A percentile compares a stretch with the other conserved stretches of the same genome.
phyloP scores from a whole-genome alignment of 2,329 filamentous ascomycete genomes.

The Rasamsonia emersonii region DNA sequence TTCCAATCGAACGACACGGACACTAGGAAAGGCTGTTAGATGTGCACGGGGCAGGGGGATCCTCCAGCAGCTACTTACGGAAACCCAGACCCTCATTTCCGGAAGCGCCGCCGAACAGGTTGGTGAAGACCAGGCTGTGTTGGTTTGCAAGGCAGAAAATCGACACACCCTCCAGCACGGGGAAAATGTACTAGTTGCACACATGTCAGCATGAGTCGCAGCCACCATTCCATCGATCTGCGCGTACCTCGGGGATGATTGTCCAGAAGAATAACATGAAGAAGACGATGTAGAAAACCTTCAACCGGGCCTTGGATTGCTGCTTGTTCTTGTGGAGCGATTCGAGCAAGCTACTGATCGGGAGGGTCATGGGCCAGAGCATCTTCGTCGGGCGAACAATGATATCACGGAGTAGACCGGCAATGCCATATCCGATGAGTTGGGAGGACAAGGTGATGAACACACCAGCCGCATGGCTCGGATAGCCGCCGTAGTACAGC shows the following conservation, averaged over 20 bases:
- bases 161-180: slow-evolving; percentile 32
- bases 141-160: slow-evolving; percentile 41
- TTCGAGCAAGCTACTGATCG: slow-evolving; percentile 30
- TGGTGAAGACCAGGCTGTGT: slow-evolving; percentile 37
- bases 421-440: slow-evolving; percentile 42
- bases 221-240: too few species aligned
- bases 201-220: too few species aligned
- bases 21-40: slow-evolving; percentile 10
- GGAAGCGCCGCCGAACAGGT: slow-evolving; percentile 43
- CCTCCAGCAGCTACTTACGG: slow-evolving; percentile 7
- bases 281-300: slow-evolving; percentile 22
- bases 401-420: slow-evolving; percentile 39
- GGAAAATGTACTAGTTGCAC: slow-evolving; percentile 30
- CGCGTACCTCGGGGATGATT: slow-evolving; percentile 33
- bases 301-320: slow-evolving; percentile 25
- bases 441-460: slow-evolving; percentile 43
- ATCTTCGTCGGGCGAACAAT: slow-evolving; percentile 43
- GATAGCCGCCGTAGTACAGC: slow-evolving; percentile 38
- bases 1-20: slow-evolving; percentile 38
- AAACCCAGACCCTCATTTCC: slow-evolving; percentile 40
- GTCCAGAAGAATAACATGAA: slow-evolving; percentile 39
- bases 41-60: slow-evolving; percentile 1
- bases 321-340: slow-evolving; percentile 30
- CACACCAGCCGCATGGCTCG: slow-evolving; percentile 33
- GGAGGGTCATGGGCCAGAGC: slow-evolving; percentile 36